Conservation (phyloP, 2,329 filamentous ascomycete species). For the Plenodomus biglobosus region DNA sequence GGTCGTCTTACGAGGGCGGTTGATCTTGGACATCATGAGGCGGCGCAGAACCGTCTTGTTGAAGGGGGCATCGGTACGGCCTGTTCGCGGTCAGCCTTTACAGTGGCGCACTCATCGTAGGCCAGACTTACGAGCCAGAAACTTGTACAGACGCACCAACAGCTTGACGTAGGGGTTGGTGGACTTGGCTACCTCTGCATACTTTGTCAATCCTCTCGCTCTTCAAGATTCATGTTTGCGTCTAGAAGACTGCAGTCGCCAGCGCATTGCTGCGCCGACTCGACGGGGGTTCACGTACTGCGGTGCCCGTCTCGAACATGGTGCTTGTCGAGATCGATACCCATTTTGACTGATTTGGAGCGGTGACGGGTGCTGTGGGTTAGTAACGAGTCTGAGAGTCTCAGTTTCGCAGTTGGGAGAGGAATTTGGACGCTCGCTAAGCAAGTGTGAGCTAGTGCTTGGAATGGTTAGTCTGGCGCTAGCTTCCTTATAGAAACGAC, state of each 20-base stretch:
- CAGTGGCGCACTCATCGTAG: slow-evolving; percentile 4
- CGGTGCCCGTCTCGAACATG: slow-evolving; percentile 72
- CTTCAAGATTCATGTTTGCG: slow-evolving; percentile 43
- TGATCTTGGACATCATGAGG: slow-evolving; percentile 98
- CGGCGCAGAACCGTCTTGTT: slow-evolving; percentile 98
- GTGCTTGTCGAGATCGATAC: slow-evolving; percentile 57
- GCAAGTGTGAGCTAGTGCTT: slow-evolving; percentile 1
- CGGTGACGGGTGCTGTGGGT: slow-evolving; percentile 37
- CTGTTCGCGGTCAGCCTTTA: slow-evolving; percentile 51
- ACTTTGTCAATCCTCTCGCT: slow-evolving; percentile 41
- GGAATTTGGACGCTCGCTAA: slow-evolving; percentile 16
- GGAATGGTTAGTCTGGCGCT: background rate
- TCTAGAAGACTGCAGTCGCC: slow-evolving; percentile 44
- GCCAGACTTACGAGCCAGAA: slow-evolving; percentile 79
- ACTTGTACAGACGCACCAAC: slow-evolving; percentile 97
- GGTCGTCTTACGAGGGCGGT: slow-evolving; percentile 60
- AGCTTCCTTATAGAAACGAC: background rate
- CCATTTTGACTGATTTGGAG: slow-evolving; percentile 43
- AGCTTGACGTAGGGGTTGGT: slow-evolving; percentile 98
- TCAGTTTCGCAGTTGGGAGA: slow-evolving; percentile 16
- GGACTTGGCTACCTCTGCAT: slow-evolving; percentile 67
- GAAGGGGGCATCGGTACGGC: slow-evolving; percentile 95
- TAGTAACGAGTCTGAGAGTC: slow-evolving; percentile 25
- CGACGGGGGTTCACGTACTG: slow-evolving; percentile 47
- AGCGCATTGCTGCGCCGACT: slow-evolving; percentile 44